Conservation (phyloP, 2,329 filamentous ascomycete species). For the Fusarium tupiense region DNA sequence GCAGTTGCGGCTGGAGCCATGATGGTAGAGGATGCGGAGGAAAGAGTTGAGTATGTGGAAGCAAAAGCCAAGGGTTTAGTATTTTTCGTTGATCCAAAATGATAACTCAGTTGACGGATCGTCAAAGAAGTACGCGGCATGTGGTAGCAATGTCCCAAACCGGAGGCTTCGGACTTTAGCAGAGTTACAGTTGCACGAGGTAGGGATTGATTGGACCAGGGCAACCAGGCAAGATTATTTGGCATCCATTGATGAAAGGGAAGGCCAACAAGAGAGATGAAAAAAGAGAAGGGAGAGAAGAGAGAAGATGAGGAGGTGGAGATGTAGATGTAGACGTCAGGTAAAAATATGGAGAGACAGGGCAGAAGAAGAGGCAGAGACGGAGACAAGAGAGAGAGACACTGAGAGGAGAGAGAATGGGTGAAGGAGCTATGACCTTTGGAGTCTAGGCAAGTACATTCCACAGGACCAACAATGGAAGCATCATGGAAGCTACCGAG, state of each 20-base stretch:
- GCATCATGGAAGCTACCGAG: slow-evolving; percentile 20
- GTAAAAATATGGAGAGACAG: slow-evolving; percentile 5
- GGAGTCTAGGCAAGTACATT: slow-evolving; percentile 4
- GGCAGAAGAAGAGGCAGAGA: background rate
- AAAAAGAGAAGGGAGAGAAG: background rate
- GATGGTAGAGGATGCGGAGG: slow-evolving; percentile 27
- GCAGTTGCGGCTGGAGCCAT: slow-evolving; percentile 30
- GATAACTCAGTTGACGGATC: slow-evolving; percentile 34
- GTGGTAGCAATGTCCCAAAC: slow-evolving; percentile 16
- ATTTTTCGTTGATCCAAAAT: slow-evolving; percentile 22
- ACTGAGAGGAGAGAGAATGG: background rate
- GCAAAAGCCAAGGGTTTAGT: slow-evolving; percentile 1
- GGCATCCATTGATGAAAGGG: background rate
- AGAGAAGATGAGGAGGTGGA: background rate
- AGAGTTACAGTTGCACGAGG: slow-evolving; percentile 19
- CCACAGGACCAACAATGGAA: slow-evolving; percentile 18
- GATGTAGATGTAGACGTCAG: background rate
- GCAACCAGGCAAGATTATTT: slow-evolving; percentile 2
- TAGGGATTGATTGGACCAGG: slow-evolving; percentile 13
- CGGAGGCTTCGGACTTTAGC: slow-evolving; percentile 18
- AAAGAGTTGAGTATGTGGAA: slow-evolving; percentile 17
- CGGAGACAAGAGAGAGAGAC: background rate
- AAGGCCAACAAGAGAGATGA: background rate
- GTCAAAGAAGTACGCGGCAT: slow-evolving; percentile 40
- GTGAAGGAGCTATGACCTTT: slow-evolving; percentile 21